Percentiles rank a stretch among this genome's conserved stretches.
Evolutionary conservation across 768 basidiomycete species (phyloP).

Genomic region (Leccinum broughii): DNA sequence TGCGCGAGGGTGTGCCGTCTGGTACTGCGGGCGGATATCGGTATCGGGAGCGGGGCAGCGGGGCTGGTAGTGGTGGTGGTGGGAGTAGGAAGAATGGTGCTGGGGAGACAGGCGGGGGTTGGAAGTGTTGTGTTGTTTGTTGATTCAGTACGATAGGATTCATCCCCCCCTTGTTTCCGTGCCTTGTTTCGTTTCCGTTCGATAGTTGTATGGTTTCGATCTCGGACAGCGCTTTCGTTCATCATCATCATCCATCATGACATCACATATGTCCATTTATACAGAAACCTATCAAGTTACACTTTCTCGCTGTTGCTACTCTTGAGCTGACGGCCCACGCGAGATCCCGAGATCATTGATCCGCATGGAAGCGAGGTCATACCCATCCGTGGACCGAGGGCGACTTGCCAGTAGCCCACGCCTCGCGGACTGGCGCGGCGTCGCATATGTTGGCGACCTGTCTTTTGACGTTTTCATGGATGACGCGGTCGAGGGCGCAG

Average conservation of each 20-base stretch:
- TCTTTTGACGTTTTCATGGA: too few relatives aligned
- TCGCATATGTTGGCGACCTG: conserved; percentile 16
- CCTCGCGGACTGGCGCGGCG: conserved; percentile 44
- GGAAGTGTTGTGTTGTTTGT: conserved; percentile 48
- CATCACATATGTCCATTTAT: too few relatives aligned
- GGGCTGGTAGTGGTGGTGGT: conserved; percentile 10
- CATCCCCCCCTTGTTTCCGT: background rate
- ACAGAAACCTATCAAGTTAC: too few relatives aligned
- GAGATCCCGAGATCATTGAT: conserved; percentile 60
- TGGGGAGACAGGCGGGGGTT: conserved; percentile 42
- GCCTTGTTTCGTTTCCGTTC: background rate
- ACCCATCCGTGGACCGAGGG: conserved; percentile 73
- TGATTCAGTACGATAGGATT: conserved; percentile 26
- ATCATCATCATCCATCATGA: background rate
- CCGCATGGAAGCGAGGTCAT: conserved; percentile 58
- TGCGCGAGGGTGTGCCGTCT: conserved; percentile 76
- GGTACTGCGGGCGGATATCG: conserved; percentile 52
- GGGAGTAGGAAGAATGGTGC: conserved; percentile 4
- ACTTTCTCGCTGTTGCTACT: too few relatives aligned
- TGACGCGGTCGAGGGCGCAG: too few relatives aligned
- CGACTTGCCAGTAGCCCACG: conserved; percentile 42
- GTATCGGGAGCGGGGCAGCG: conserved; percentile 43
- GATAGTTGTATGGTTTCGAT: conserved; percentile 12
- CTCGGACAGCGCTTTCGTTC: conserved; percentile 14
- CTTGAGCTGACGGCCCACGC: conserved; percentile 23